Evolutionary conservation across 495 filamentous ascomycete species (phyloP), one percentile per base, ranked within the genome.

Genomic region (Neurospora hispaniola): DNA sequence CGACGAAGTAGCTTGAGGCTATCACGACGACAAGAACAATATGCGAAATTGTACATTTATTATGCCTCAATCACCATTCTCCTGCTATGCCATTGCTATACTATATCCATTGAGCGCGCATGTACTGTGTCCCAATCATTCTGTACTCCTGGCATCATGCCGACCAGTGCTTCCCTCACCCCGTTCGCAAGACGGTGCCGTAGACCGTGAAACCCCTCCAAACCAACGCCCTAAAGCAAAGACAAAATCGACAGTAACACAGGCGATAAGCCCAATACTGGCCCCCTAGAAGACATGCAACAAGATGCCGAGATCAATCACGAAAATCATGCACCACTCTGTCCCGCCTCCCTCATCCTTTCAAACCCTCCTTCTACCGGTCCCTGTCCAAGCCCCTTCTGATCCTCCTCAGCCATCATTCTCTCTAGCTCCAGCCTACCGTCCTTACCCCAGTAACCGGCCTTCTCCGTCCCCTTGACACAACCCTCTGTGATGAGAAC

Each of bases 401-500:
- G 80, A 27, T 86, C 84, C 79, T 93, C 82, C 79, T 92, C 79
- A 72, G 83, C 68, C 77, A 90, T 79, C 69, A 80, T 72, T 78
- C 84, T 74, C 84, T 90, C 81, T 76, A 89, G 71, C 80, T 91
- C 77, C 79, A 88, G 73, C 74, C 84, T 73, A 59, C 84, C 83
- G 23, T 84, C 83, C 71, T 87, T 86, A 0, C 86, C 85, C 80
- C 84, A 85, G 46, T 86, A 87, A 0, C 77, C 77, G 1, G 85
- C 83, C 75, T 85, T 85, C 74, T 89, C 88, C 14, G 89, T 82
- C 20, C 89, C 89, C 16, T 86, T 81, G 0, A 93, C 93, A 14
- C 92, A 93, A 3, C 83, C 85, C 80, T 93, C 88, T 0, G 90
- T 95, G n/a, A 97, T 88, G 1, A 96, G 85, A 4, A 96, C 90